phyloP scores from a whole-genome alignment of 495 filamentous ascomycete species.

The Aspergillus kassunensis region DNA sequence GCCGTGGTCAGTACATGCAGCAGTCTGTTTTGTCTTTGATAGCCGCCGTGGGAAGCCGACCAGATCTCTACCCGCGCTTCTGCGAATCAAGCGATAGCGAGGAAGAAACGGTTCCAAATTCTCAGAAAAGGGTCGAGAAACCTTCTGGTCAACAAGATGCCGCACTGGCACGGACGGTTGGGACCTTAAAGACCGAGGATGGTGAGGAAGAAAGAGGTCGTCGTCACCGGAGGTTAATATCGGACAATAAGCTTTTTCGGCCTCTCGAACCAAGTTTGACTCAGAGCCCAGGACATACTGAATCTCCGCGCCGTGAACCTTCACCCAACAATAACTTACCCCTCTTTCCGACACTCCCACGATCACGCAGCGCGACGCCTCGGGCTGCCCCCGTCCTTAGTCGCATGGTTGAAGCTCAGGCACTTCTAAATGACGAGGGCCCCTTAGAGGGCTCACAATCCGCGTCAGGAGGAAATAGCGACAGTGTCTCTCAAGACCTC shows the following conservation, averaged over 20 bases:
- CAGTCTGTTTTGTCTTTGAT: slow-evolving; percentile 94
- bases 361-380: slow-evolving; percentile 40
- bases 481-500: slow-evolving; percentile 22
- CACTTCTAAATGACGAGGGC: slow-evolving; percentile 48
- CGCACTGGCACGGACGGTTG: slow-evolving; percentile 10
- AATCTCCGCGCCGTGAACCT: slow-evolving; percentile 13
- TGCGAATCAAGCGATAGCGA: slow-evolving; percentile 82
- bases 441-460: slow-evolving; percentile 21
- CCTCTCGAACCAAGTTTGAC: slow-evolving; percentile 53
- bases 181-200: background rate
- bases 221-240: slow-evolving; percentile 54
- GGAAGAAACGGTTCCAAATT: slow-evolving; percentile 43
- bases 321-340: slow-evolving; percentile 18
- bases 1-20: slow-evolving; percentile 65
- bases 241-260: slow-evolving; percentile 57
- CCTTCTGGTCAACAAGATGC: slow-evolving; percentile 11
- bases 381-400: slow-evolving; percentile 70
- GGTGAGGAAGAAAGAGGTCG: slow-evolving; percentile 29
- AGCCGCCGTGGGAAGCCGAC: slow-evolving; percentile 78
- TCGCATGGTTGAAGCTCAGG: slow-evolving; percentile 78
- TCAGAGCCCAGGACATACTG: slow-evolving; percentile 15
- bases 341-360: slow-evolving; percentile 20
- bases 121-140: slow-evolving; percentile 10
- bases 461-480: slow-evolving; percentile 16
- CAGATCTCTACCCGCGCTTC: slow-evolving; percentile 76